phyloP scores from a whole-genome alignment of 73 alveolate genomes.

The Paramecium tetraurelia region DNA sequence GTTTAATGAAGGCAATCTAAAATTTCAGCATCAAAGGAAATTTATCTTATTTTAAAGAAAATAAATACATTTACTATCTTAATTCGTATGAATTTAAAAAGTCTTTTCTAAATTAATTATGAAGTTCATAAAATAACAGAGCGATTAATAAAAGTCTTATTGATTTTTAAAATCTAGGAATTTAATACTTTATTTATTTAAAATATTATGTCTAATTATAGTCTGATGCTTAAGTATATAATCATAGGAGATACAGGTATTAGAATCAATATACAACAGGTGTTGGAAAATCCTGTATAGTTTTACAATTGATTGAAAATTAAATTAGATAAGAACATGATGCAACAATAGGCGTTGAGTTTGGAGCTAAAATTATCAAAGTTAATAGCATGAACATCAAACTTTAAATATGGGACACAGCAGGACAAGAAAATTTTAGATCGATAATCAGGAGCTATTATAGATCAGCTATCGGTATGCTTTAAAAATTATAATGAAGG shows the following conservation, averaged over 20 bases:
- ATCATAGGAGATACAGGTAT: conserved; percentile 77
- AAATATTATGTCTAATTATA: conserved; percentile 57
- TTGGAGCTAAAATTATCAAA: conserved; percentile 70
- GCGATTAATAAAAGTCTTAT: background rate
- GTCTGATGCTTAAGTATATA: conserved; percentile 68
- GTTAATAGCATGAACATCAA: conserved; percentile 65
- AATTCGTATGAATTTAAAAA: background rate
- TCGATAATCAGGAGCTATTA: conserved; percentile 70
- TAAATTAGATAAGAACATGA: conserved; percentile 68
- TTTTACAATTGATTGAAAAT: conserved; percentile 69
- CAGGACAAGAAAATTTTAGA: conserved; percentile 73
- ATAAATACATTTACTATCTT: background rate
- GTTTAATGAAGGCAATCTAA: background rate
- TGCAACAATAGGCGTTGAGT: conserved; percentile 74
- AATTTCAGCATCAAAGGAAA: background rate
- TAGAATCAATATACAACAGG: background rate
- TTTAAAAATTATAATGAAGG: background rate
- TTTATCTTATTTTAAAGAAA: background rate
- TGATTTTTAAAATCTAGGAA: background rate
- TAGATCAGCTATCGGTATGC: conserved; percentile 62
- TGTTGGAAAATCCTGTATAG: conserved; percentile 74
- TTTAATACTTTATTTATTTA: background rate
- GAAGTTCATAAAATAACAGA: background rate
- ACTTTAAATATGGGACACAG: conserved; percentile 76
- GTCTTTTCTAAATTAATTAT: background rate